Conservation (phyloP, 2,329 filamentous ascomycete genomes). For the Cephalotrichum gorgonifer region DNA sequence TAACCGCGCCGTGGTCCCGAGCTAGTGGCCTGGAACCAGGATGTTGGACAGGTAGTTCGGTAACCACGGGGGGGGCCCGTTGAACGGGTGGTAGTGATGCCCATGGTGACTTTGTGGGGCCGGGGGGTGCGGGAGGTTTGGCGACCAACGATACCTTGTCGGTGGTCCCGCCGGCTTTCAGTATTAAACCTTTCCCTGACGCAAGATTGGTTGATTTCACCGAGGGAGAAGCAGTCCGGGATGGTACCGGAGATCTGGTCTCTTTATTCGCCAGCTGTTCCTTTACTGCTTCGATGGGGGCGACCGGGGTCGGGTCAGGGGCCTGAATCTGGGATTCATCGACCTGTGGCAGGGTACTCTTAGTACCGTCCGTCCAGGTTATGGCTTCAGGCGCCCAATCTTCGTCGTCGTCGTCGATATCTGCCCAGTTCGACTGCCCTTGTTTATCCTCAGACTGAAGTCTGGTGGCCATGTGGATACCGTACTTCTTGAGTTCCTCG, state of each 20-base stretch:
- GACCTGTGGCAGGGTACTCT: constrained; percentile 59
- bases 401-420: constrained; percentile 82
- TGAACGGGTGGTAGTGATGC: constrained; percentile 77
- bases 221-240: constrained; percentile 24
- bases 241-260: constrained; percentile 29
- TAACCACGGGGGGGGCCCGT: constrained; percentile 58
- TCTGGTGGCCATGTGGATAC: constrained; percentile 74
- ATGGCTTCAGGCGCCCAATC: constrained; percentile 80
- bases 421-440: constrained; percentile 77
- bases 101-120: constrained; percentile 84
- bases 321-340: constrained; percentile 31
- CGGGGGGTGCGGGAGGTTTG: constrained; percentile 56
- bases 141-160: constrained; percentile 66
- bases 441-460: constrained; percentile 64
- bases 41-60: constrained; percentile 39
- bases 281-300: constrained; percentile 17
- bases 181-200: constrained; percentile 49
- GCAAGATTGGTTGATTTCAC: constrained; percentile 35
- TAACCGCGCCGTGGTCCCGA: constrained; percentile 49
- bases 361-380: constrained; percentile 82
- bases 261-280: constrained; percentile 24
- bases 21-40: constrained; percentile 31
- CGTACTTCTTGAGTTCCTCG: constrained; percentile 77
- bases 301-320: constrained; percentile 7
- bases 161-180: constrained; percentile 51